Base-by-base conservation (phyloP, 2,329 filamentous ascomycete genomes). In the Knufia fluminis region DNA sequence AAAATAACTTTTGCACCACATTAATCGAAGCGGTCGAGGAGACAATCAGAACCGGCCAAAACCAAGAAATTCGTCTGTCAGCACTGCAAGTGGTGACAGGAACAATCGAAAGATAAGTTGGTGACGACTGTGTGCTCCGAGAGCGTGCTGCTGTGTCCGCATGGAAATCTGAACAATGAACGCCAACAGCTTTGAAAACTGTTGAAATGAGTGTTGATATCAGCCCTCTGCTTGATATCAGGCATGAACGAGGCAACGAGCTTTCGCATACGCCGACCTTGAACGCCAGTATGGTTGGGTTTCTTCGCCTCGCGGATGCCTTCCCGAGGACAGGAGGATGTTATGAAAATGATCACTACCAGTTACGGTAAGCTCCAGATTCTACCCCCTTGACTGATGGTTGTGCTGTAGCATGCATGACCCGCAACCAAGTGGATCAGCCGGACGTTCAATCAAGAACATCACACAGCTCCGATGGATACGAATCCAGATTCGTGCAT, bases 321-420 rank as follows among this genome's bases (percentile, higher is more conserved):
- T 48, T 48, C 35, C 45, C 33, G 45, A 40, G 45, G 40, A 28
- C 45, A 40, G 45, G 45, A 48, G 45, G 45, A 48, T 39, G 33
- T 48, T 45, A 45, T n/a, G 42, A 45, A 45, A 7, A 19, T 40
- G 45, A 40, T 23, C 33, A 39, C 4, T 26, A 47, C 44, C 45
- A 38, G 45, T 48, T 14, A 48, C n/a, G 45, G 33, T 48, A 48
- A 40, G 45, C 12, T 48, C 19, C 16, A 33, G 36, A 26, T 39
- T 48, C 45, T 48, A 48, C 45, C 45, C 45, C 45, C 45, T 48
- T 48, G 45, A 40, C 45, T 48, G 45, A 23, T 46, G 32, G 35
- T n/a, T 20, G 3, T 23, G 22, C 33, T 39, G 44, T 46, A 9
- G 35, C 35, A 14, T 45, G 42, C 42, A 4, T 45, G 42, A 45